These are phyloP conservation scores for Teratosphaeria epicoccoides DNA, from an alignment of 2,329 filamentous ascomycete genomes.

Conservation along the genomic window DNA sequence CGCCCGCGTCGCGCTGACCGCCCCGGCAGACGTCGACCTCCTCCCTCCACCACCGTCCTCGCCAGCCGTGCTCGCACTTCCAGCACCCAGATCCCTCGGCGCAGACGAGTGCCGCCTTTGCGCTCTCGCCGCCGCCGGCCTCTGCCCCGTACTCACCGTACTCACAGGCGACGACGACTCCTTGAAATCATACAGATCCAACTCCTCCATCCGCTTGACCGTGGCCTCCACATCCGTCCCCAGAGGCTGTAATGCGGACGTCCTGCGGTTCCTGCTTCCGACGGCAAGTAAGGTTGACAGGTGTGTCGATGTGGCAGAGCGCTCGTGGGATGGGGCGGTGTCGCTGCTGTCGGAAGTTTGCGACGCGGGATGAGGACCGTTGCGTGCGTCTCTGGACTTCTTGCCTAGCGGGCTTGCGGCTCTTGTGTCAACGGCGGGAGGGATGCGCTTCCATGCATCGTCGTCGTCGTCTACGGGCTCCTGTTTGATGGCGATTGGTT, in stretches of 20 bases:
- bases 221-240: conserved; percentile 11
- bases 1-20: conserved; percentile 17
- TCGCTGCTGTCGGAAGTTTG: neutral
- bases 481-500: conserved; percentile 16
- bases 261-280: neutral
- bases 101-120: conserved; percentile 20
- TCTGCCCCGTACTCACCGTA: neutral
- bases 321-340: neutral
- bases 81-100: conserved; percentile 9
- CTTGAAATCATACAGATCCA: conserved; percentile 26
- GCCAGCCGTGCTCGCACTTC: neutral
- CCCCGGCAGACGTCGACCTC: neutral
- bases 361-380: neutral
- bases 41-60: neutral
- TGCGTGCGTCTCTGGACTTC: conserved; percentile 7
- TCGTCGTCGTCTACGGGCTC: conserved; percentile 21
- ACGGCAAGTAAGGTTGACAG: conserved; percentile 10
- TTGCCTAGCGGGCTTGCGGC: conserved; percentile 12
- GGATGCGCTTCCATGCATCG: conserved; percentile 13
- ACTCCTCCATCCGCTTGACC: conserved; percentile 17
- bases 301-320: conserved; percentile 4
- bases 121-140: neutral
- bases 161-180: conserved; percentile 18
- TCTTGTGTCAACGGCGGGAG: conserved; percentile 2
- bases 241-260: conserved; percentile 1